phyloP scores from a whole-genome alignment of 768 basidiomycete species.

The Boletus pseudo-olivaceus region DNA sequence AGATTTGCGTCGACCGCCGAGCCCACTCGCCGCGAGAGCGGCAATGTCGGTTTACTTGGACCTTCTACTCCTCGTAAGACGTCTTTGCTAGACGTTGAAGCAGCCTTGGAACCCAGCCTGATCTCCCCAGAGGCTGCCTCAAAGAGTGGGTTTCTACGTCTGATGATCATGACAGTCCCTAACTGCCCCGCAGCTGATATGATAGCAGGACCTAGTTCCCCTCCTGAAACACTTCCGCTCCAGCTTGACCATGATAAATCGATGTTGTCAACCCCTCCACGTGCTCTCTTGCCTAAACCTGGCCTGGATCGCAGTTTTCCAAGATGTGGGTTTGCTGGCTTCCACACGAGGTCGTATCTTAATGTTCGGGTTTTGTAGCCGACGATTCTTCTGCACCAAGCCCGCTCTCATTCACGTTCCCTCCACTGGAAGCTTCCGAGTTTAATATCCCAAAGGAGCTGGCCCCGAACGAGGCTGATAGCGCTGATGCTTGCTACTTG shows the following conservation, averaged over 20 bases:
- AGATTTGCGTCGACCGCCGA: too few species aligned
- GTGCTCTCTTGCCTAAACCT: neutral
- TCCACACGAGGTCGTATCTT: neutral
- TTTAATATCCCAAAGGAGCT: neutral
- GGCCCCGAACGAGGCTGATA: neutral
- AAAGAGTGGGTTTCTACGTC: neutral
- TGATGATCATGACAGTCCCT: neutral
- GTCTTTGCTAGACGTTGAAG: neutral
- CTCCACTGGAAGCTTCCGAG: neutral
- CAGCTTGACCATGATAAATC: neutral
- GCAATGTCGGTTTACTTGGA: neutral
- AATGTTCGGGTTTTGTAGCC: neutral
- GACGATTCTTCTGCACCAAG: neutral
- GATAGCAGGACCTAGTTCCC: neutral
- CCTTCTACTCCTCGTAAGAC: neutral
- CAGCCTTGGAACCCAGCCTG: neutral
- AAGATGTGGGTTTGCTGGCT: neutral
- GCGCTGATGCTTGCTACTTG: too few species aligned
- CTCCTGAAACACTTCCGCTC: neutral
- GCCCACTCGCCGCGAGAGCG: neutral
- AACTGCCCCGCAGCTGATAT: too few species aligned
- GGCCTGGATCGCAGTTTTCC: neutral
- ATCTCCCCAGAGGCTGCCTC: neutral
- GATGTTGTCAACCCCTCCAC: neutral
- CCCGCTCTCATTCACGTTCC: neutral